Evolutionary conservation across 2,329 filamentous ascomycete species (phyloP).

Genomic region (Aurifilum marmelostoma): DNA sequence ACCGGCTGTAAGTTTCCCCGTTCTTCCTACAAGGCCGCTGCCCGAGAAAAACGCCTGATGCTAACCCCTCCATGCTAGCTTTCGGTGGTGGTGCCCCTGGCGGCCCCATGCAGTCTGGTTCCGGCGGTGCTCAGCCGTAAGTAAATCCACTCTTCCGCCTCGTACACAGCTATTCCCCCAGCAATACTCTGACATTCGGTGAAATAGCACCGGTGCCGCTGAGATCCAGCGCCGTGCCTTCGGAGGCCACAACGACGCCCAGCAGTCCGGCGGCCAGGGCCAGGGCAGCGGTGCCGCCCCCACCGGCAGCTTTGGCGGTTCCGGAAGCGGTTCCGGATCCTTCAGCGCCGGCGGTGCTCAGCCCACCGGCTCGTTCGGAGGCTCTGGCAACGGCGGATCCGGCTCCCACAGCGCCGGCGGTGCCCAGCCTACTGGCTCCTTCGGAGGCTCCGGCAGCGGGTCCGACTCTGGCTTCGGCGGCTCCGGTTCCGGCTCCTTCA

Average conservation of each 20-base stretch:
- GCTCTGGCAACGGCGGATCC: too few relatives aligned
- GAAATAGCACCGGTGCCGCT: not conserved
- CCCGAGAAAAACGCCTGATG: not conserved
- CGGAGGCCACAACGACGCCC: not conserved
- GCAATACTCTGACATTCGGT: not conserved
- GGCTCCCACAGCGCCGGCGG: not conserved
- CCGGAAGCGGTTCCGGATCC: not conserved
- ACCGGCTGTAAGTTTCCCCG: slow-evolving; percentile 8
- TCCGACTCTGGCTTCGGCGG: slow-evolving; percentile 2
- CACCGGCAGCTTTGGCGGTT: slow-evolving; percentile 13
- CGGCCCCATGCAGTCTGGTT: not conserved
- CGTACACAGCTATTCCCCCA: too few relatives aligned
- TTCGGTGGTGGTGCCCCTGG: slow-evolving; percentile 8
- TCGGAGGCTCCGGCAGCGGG: slow-evolving; percentile 14
- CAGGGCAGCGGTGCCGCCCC: slow-evolving; percentile 14
- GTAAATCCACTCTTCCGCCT: not conserved
- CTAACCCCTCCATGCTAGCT: not conserved
- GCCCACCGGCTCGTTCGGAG: too few relatives aligned
- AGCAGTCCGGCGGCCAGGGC: not conserved
- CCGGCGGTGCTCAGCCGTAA: slow-evolving; percentile 15
- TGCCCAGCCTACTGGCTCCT: not conserved
- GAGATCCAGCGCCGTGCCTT: not conserved
- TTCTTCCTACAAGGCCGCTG: too few relatives aligned
- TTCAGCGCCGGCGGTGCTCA: not conserved
- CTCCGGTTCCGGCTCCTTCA: not conserved